Base-by-base conservation (phyloP, 345 rosid genomes). In the Aurinia saxatilis region DNA sequence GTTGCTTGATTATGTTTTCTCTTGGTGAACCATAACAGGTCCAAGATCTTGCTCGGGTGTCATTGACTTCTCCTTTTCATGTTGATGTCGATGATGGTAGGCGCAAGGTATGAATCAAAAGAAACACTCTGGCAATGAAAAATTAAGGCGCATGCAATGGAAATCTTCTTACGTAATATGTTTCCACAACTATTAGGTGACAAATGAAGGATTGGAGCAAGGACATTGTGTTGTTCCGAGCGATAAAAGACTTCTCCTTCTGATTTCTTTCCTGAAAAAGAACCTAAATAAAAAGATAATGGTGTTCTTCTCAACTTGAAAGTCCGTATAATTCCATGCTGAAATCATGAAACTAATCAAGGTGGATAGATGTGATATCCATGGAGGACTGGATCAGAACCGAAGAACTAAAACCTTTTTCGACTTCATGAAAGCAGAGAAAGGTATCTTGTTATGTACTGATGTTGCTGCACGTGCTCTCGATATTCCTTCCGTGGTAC, bases 401-500 rank as follows among this genome's bases (percentile, higher is more conserved):
- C 82, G 82, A 66, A 80, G 96, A 34, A 95, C 97, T 33, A 61
- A 92, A 44, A 90, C 99, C 57, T 95, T 95, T 73, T 95, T 88
- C 56, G 95, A 87, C 66, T 95, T 95, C 77, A 87, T 92, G 79
- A 82, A 84, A 70, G 87, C 89, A 39, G 87, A 86, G 50, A 95
- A 86, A 58, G 99, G 99, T n/a, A 81, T 90, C 65, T 67, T 95
- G 86, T 77, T 95, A 13, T 90, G 99, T 63, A 95, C 99, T 66
- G 97, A 90, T 76, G 97, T 90, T 58, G 97, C 97, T 34, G 99
- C 96, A 18, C 97, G 99, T 75, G 99, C 97, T 60, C 97, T 93
- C 15, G 99, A 93, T 77, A 87, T 93, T 75, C 96, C 99, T 45
- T 66, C 92, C 27, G 99, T 90, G 96, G 99, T 88, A 82, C 44